Conservation (phyloP, 1,284 basidiomycete genomes). For the Irpex rosettiformis region DNA sequence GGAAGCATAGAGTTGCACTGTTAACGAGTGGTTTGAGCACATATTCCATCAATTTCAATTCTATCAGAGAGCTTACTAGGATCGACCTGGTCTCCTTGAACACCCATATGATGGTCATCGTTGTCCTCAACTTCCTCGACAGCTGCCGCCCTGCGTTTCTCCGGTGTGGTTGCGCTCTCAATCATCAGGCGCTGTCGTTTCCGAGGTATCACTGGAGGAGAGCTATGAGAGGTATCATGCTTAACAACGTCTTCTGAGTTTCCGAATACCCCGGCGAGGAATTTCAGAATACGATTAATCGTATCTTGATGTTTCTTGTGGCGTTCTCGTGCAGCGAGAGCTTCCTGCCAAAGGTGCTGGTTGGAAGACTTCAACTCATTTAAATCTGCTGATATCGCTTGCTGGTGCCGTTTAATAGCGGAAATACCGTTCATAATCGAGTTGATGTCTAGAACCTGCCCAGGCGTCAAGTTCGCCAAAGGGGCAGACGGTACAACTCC, state of each 20-base stretch:
- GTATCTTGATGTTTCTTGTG: slow-evolving; percentile 95
- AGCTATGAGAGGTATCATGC: slow-evolving; percentile 37
- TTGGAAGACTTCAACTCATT: slow-evolving; percentile 88
- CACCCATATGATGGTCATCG: slow-evolving; percentile 26
- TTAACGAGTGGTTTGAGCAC: slow-evolving; percentile 22
- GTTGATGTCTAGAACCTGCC: slow-evolving; percentile 69
- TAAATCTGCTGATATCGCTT: slow-evolving; percentile 83
- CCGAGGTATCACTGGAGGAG: slow-evolving; percentile 44
- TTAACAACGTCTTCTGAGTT: slow-evolving; percentile 41
- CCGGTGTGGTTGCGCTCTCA: slow-evolving; percentile 42
- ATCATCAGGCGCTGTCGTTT: slow-evolving; percentile 64
- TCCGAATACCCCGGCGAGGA: slow-evolving; percentile 92
- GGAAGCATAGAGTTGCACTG: slow-evolving; percentile 17
- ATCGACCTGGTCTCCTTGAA: slow-evolving; percentile 6
- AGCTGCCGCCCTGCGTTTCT: slow-evolving; percentile 34
- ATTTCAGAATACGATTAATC: slow-evolving; percentile 94
- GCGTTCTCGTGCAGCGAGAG: slow-evolving; percentile 73
- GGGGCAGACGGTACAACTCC: slow-evolving; percentile 16
- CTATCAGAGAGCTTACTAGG: not conserved
- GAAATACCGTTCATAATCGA: slow-evolving; percentile 81
- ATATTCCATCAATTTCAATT: not conserved
- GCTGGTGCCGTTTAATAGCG: slow-evolving; percentile 90
- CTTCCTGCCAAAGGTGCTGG: slow-evolving; percentile 90
- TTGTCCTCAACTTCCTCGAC: slow-evolving; percentile 39
- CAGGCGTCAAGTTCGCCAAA: slow-evolving; percentile 31